phyloP scores from a whole-genome alignment of 179 eudicot genomes.

The Actinidia arguta region DNA sequence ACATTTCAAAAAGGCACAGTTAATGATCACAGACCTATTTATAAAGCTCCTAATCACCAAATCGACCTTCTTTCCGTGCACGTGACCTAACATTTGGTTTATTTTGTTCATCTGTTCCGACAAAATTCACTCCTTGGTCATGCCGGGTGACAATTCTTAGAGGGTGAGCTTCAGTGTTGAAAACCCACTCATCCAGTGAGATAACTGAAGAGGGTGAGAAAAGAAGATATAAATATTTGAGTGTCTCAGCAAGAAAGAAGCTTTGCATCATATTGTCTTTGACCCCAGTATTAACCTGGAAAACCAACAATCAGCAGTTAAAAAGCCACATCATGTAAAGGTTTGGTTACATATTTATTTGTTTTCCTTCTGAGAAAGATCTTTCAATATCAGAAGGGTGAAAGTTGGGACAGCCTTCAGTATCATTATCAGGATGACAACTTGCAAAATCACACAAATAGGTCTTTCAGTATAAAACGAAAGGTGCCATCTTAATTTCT shows the following conservation, averaged over 20 bases:
- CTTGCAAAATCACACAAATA: neutral
- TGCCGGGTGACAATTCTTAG: conserved; percentile 67
- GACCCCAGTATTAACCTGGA: conserved; percentile 91
- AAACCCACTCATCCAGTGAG: conserved; percentile 96
- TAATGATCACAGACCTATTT: conserved; percentile 2
- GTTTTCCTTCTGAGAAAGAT: neutral
- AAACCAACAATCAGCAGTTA: conserved; percentile 13
- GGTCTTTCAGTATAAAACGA: neutral
- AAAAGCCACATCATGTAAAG: neutral
- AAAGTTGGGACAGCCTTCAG: neutral
- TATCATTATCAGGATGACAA: neutral
- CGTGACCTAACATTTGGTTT: conserved; percentile 52
- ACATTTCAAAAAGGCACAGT: neutral
- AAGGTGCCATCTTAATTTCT: neutral
- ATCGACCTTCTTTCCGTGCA: conserved; percentile 81
- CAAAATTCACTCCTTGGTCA: conserved; percentile 30
- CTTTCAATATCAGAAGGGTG: neutral
- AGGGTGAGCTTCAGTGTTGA: conserved; percentile 99
- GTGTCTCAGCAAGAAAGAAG: conserved; percentile 98
- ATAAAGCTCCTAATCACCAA: conserved; percentile 29
- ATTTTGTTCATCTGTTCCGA: conserved; percentile 28
- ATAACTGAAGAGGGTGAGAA: conserved; percentile 90
- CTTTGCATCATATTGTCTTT: conserved; percentile 99
- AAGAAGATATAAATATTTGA: conserved; percentile 93
- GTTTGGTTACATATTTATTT: neutral